These are phyloP conservation scores for Hyaloscypha hepaticicola DNA, from an alignment of 495 filamentous ascomycete genomes.

Conservation along the genomic window DNA sequence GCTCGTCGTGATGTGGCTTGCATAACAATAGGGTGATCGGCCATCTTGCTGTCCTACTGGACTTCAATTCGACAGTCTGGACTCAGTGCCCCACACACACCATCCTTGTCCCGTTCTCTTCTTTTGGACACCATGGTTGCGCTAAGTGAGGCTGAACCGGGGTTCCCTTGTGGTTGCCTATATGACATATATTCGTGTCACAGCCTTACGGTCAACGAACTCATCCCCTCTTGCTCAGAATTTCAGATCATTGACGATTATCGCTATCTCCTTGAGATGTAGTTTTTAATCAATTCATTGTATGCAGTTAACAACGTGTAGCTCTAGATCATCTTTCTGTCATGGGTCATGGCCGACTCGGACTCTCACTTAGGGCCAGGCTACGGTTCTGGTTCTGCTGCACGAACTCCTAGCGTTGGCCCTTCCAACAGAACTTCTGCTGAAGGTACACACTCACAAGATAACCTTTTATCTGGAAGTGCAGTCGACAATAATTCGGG, in stretches of 20 bases:
- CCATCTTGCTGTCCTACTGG: background rate
- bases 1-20: background rate
- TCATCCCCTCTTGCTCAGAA: background rate
- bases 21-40: background rate
- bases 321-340: background rate
- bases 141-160: background rate
- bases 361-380: background rate
- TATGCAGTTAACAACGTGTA: background rate
- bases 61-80: slow-evolving; percentile 1
- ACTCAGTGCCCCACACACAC: background rate
- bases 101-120: background rate
- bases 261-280: background rate
- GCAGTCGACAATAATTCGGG: background rate
- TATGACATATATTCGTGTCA: background rate
- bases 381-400: background rate
- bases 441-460: background rate
- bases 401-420: slow-evolving; percentile 3
- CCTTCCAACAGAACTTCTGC: background rate
- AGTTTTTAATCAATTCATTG: background rate
- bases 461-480: slow-evolving; percentile 1
- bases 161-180: background rate
- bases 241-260: background rate
- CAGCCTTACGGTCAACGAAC: background rate
- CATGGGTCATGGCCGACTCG: background rate
- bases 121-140: background rate